phyloP scores from a whole-genome alignment of 805 yeast species.

The Nakazawaea siamensis region DNA sequence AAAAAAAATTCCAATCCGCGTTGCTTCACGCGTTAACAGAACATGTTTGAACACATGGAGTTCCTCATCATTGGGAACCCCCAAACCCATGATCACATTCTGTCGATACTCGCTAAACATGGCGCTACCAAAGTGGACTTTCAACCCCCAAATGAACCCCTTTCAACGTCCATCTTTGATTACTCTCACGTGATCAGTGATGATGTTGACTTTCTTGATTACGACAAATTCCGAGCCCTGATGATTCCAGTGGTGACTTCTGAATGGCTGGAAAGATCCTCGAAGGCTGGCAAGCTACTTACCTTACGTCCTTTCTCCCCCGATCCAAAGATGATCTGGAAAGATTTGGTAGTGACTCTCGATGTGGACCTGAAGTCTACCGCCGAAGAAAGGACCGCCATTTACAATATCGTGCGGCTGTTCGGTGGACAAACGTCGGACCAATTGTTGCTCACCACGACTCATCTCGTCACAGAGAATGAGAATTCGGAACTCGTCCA shows the following conservation, averaged over 20 bases:
- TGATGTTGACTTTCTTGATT: conserved; percentile 44
- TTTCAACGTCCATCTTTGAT: no score
- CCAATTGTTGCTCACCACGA: conserved; percentile 57
- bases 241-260: conserved; percentile 63
- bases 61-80: no score
- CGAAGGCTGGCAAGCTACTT: conserved; percentile 29
- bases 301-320: conserved; percentile 63
- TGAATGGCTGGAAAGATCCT: conserved; percentile 50
- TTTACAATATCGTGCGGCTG: conserved; percentile 58
- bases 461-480: conserved; percentile 65
- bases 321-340: conserved; percentile 57
- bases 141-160: no score
- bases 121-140: no score
- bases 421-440: conserved; percentile 74
- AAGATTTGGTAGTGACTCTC: conserved; percentile 51
- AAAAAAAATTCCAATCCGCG: conserved; percentile 1
- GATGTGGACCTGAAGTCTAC: conserved; percentile 20
- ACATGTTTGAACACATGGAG: no score
- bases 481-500: conserved; percentile 48
- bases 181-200: conserved; percentile 45
- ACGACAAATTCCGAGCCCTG: conserved; percentile 32
- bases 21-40: no score
- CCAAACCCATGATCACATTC: no score
- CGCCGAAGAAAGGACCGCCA: conserved; percentile 45
- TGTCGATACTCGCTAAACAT: no score